phyloP scores from a whole-genome alignment of 176 grass and related monocot species.

The Guadua angustifolia region DNA sequence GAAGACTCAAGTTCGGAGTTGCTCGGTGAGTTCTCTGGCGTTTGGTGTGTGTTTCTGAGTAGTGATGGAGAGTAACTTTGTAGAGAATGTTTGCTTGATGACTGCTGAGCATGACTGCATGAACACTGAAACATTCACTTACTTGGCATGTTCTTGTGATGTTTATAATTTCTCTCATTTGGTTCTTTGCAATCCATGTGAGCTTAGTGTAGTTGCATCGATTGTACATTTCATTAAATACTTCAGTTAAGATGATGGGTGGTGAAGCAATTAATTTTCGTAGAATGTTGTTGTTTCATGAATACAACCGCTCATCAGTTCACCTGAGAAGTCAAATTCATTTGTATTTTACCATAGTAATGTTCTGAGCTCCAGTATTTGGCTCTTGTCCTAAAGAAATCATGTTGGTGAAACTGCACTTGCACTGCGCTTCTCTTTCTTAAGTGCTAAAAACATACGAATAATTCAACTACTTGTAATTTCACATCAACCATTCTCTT shows the following conservation, averaged over 20 bases:
- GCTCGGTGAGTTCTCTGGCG: constrained; percentile 41
- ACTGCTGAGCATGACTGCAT: neutral
- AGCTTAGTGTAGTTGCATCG: neutral
- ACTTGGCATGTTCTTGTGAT: neutral
- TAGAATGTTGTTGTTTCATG: too few species aligned
- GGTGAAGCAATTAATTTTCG: neutral
- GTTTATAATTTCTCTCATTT: neutral
- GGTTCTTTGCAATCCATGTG: neutral
- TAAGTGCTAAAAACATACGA: neutral
- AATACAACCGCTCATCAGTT: neutral
- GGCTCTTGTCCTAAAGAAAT: neutral
- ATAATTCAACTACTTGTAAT: neutral
- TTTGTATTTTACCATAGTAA: neutral
- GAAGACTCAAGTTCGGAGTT: neutral
- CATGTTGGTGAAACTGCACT: neutral
- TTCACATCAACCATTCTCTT: neutral
- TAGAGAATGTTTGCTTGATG: neutral
- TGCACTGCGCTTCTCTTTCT: neutral
- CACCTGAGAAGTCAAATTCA: neutral
- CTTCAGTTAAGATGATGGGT: neutral
- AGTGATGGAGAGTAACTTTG: too few species aligned
- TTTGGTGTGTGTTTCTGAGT: neutral
- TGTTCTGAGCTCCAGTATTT: neutral
- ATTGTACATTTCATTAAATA: neutral
- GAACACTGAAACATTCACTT: neutral